Base-by-base conservation (phyloP, 2,329 filamentous ascomycete genomes). In the Claviceps pusilla region DNA sequence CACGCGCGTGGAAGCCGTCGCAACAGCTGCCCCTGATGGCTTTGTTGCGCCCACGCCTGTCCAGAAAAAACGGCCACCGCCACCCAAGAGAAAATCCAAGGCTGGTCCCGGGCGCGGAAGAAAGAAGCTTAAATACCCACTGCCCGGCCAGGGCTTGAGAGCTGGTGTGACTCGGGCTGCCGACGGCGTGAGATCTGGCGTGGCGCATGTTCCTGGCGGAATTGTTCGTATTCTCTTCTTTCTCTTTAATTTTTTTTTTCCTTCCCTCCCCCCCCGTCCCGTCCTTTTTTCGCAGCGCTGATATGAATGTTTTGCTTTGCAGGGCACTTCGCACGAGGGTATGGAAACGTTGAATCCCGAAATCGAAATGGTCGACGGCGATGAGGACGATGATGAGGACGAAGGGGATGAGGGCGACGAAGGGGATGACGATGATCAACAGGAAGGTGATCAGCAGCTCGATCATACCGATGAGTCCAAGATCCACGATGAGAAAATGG, bases 41-140 rank as follows among this genome's bases (percentile, higher is more conserved):
- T 78, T 60, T 71, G 77, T 57, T 4, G 59, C 65, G 3, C 66
- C 66, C 28, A 61, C 68, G 3, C 71, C 73, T 1, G 71, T 73
- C 2, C 66, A 63, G n/a, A 71, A 73, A 64, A 80, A 84, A 64
- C 81, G 84, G 57, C 84, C 84, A 0, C 84, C 84, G 33, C 85
- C 86, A 1, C 87, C 87, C 0, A 89, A 89, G 67, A 84, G 87
- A 67, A 95, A 91, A 74, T 75, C 79, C 50, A 90, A 87, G 67
- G 86, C 69, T 33, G 76, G 87, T 0, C 82, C 86, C 41, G 88
- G 88, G 7, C 80, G 89, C 58, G 87, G 87, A 16, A 78, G 82
- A 58, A 91, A 85, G 76, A 90, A 86, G 77, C 87, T 84, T 69
- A 88, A 84, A 66, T 65, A 73, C 61, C 70, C 70, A 16, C 57